A percentile compares a stretch with the other conserved stretches of the same genome.
These are phyloP conservation scores for Eucalyptus erythrocorys DNA, from an alignment of 345 rosid species.

Conservation along the genomic window DNA sequence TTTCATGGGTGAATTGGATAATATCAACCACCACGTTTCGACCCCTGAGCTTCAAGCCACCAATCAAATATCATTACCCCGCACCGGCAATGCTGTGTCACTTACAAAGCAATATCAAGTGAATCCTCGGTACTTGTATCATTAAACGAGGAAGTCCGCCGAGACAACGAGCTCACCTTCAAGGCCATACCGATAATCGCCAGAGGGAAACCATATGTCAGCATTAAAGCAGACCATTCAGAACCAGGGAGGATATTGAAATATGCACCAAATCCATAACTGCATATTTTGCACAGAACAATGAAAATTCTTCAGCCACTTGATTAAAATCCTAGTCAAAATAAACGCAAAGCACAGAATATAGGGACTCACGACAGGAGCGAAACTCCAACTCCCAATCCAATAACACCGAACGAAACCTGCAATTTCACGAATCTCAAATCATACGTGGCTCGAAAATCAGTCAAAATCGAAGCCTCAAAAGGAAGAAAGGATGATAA, in stretches of 20 bases:
- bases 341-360: not conserved
- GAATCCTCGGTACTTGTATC: not conserved
- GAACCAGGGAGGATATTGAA: conserved; percentile 92
- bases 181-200: conserved; percentile 98
- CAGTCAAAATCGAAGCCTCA: not conserved
- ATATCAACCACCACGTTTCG: not conserved
- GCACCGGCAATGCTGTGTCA: not conserved
- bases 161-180: conserved; percentile 43
- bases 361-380: conserved; percentile 63
- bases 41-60: not conserved
- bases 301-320: not conserved
- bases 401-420: conserved; percentile 92
- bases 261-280: conserved; percentile 95
- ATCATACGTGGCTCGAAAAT: not conserved
- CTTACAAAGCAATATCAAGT: not conserved
- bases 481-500: not conserved
- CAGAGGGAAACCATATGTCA: conserved; percentile 95
- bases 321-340: not conserved
- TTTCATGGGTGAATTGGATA: not conserved
- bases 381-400: conserved; percentile 66
- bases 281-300: not conserved
- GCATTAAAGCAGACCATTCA: conserved; percentile 95
- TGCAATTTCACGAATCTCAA: conserved; percentile 10
- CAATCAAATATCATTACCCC: not conserved
- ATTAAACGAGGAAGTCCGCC: not conserved